A percentile compares a stretch with the other conserved stretches of the same genome.
phyloP scores from a whole-genome alignment of 83 land plant genomes.

The Diphasiastrum complanatum region DNA sequence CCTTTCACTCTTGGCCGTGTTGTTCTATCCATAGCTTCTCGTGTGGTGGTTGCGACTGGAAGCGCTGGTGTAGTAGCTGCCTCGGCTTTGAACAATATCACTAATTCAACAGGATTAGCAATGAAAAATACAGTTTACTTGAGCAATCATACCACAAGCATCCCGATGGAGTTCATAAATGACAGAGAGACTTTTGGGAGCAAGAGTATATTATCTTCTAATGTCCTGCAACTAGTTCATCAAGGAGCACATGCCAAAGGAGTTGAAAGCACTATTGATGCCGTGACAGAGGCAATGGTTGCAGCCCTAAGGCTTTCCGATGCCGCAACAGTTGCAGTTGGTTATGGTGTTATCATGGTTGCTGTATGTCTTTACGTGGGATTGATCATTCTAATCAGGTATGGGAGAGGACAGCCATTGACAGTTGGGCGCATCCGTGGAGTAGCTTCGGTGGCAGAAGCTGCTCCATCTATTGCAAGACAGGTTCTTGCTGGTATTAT shows the following conservation, averaged over 20 bases:
- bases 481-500: slow-evolving; percentile 71
- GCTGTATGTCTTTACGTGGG: slow-evolving; percentile 60
- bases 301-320: slow-evolving; percentile 67
- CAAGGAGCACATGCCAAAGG: too few species aligned
- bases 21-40: slow-evolving; percentile 53
- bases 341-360: slow-evolving; percentile 70
- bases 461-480: slow-evolving; percentile 68
- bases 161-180: too few species aligned
- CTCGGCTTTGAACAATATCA: background rate
- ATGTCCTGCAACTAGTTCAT: too few species aligned
- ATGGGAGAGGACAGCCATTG: slow-evolving; percentile 76
- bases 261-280: slow-evolving; percentile 1
- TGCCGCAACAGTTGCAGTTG: slow-evolving; percentile 85
- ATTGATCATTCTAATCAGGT: slow-evolving; percentile 63
- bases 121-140: too few species aligned
- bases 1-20: slow-evolving; percentile 91
- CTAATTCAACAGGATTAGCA: too few species aligned
- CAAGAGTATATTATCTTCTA: too few species aligned
- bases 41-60: slow-evolving; percentile 42
- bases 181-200: background rate
- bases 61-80: slow-evolving; percentile 33
- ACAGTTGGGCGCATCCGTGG: slow-evolving; percentile 71
- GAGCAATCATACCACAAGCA: too few species aligned
- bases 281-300: slow-evolving; percentile 40
- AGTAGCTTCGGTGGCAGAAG: slow-evolving; percentile 68